Evolutionary conservation across 108 stramenopile species (phyloP).

Genomic region (Nitzschia palea): DNA sequence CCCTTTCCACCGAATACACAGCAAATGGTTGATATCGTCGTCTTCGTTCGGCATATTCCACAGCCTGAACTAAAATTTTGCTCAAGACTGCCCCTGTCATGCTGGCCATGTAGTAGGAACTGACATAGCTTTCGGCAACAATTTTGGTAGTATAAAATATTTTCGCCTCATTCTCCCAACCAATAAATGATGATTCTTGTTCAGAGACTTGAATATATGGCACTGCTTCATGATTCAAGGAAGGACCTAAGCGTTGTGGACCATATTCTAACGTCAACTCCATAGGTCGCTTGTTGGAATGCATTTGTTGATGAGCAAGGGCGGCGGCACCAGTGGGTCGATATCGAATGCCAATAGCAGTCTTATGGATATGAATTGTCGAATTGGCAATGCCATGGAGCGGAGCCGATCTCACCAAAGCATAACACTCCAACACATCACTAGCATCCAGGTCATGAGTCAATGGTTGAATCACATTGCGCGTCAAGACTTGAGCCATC

Average conservation of each 20-base stretch:
- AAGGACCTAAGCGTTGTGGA: constrained; percentile 59
- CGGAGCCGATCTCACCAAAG: constrained; percentile 57
- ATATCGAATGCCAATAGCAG: constrained; percentile 71
- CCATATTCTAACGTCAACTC: constrained; percentile 86
- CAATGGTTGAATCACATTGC: constrained; percentile 41
- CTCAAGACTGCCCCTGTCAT: constrained; percentile 77
- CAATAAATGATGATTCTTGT: constrained; percentile 27
- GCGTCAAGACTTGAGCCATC: constrained; percentile 45
- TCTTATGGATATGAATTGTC: constrained; percentile 61
- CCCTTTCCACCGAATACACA: constrained; percentile 34
- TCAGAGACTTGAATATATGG: constrained; percentile 50
- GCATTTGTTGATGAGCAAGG: constrained; percentile 2
- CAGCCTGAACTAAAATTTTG: constrained; percentile 60
- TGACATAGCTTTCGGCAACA: constrained; percentile 33
- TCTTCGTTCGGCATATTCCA: constrained; percentile 54
- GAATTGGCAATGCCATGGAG: constrained; percentile 51
- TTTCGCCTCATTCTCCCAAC: constrained; percentile 77
- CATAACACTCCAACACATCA: constrained; percentile 81
- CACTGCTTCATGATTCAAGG: constrained; percentile 54
- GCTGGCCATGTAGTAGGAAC: constrained; percentile 80
- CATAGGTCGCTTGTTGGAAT: constrained; percentile 37
- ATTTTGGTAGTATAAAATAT: constrained; percentile 72
- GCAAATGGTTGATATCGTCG: constrained; percentile 85
- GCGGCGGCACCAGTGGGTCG: constrained; percentile 51
- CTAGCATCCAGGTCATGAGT: constrained; percentile 75